A percentile compares a stretch with the other conserved stretches of the same genome.
Evolutionary conservation across 345 rosid species (phyloP).

Genomic region (Brassica incana): DNA sequence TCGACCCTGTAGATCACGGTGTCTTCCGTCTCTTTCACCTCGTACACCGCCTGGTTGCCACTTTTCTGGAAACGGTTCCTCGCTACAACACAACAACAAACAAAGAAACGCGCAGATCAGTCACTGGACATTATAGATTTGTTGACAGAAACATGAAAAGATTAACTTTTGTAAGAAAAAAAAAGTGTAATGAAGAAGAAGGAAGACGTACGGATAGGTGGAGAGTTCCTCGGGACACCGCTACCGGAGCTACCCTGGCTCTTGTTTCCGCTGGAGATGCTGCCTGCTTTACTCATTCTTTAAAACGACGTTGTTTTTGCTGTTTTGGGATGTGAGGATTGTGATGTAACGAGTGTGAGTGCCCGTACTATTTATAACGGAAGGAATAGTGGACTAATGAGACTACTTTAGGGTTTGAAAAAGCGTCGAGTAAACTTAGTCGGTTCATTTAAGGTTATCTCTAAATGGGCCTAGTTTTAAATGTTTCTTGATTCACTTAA

Average conservation of each 20-base stretch:
- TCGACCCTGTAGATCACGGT: constrained; percentile 12
- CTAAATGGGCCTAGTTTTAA: too few species aligned
- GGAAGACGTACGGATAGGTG: background rate
- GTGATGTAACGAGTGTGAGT: background rate
- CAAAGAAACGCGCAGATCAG: background rate
- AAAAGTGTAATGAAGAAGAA: background rate
- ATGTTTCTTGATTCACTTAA: background rate
- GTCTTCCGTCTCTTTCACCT: background rate
- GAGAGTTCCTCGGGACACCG: background rate
- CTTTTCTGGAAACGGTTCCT: constrained; percentile 19
- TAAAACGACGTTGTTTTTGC: background rate
- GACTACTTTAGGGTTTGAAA: background rate
- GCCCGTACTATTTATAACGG: background rate
- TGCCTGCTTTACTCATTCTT: background rate
- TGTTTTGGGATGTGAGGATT: background rate
- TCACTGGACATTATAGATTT: background rate
- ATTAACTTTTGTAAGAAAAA: background rate
- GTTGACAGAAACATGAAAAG: background rate
- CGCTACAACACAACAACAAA: background rate
- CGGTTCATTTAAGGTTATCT: too few species aligned
- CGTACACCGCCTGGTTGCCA: background rate
- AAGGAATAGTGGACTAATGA: background rate
- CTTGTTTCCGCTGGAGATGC: background rate
- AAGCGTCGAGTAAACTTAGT: too few species aligned
- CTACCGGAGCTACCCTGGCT: background rate